phyloP scores from a whole-genome alignment of 2,329 filamentous ascomycete genomes.

The Trichoderma hamatum region DNA sequence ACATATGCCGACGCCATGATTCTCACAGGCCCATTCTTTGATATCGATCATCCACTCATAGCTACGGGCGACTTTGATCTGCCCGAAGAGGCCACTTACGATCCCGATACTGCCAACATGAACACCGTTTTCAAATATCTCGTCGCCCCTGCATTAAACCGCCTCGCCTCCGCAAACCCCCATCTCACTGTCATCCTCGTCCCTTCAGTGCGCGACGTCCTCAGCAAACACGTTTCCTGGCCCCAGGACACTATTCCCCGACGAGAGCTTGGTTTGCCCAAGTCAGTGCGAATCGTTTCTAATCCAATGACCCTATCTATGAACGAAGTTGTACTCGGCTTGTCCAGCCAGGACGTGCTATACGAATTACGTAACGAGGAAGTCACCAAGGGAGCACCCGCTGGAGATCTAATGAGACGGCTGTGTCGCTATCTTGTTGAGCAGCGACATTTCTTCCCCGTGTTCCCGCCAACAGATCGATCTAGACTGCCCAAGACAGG shows the following conservation, averaged over 20 bases:
- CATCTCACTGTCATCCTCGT: slow-evolving; percentile 78
- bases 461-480: slow-evolving; percentile 80
- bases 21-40: slow-evolving; percentile 84
- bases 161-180: slow-evolving; percentile 71
- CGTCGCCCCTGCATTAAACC: slow-evolving; percentile 72
- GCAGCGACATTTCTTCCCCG: slow-evolving; percentile 86
- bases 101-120: slow-evolving; percentile 80
- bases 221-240: slow-evolving; percentile 85
- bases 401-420: slow-evolving; percentile 66
- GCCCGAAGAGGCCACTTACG: slow-evolving; percentile 65
- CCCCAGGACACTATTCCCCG: slow-evolving; percentile 66
- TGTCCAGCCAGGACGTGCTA: slow-evolving; percentile 82
- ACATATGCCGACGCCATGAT: slow-evolving; percentile 77
- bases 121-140: slow-evolving; percentile 80
- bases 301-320: slow-evolving; percentile 89
- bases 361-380: slow-evolving; percentile 81
- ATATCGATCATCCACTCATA: slow-evolving; percentile 86
- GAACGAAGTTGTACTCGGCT: slow-evolving; percentile 82
- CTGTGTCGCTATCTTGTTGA: slow-evolving; percentile 78
- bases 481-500: slow-evolving; percentile 67
- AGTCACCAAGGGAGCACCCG: slow-evolving; percentile 39
- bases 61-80: slow-evolving; percentile 79
- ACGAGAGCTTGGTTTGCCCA: slow-evolving; percentile 78
- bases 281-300: slow-evolving; percentile 74
- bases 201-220: slow-evolving; percentile 80